Conservation (phyloP, 73 alveolate species). For the Blepharisma stoltei region DNA sequence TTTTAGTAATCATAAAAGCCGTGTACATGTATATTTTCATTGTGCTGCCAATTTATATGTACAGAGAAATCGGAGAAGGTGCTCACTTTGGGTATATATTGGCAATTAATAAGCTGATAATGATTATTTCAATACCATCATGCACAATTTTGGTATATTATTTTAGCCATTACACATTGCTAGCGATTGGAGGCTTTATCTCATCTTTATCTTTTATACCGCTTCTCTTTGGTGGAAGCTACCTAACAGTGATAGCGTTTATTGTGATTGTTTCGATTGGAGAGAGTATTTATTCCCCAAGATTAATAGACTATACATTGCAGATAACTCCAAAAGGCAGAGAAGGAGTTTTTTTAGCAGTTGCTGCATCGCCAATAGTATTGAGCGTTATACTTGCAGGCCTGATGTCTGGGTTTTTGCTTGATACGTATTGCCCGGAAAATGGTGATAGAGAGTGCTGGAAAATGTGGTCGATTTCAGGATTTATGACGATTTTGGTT, state of each 20-base stretch:
- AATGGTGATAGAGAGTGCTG: background rate
- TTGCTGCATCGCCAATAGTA: background rate
- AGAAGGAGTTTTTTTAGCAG: slow-evolving; percentile 9
- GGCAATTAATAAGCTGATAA: background rate
- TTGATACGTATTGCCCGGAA: slow-evolving; percentile 1
- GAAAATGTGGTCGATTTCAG: too few species aligned
- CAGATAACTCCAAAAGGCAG: slow-evolving; percentile 15
- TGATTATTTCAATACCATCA: background rate
- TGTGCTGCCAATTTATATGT: background rate
- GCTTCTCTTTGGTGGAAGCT: background rate
- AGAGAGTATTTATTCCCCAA: slow-evolving; percentile 12
- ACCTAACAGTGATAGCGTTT: background rate
- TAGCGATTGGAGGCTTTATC: background rate
- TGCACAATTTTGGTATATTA: slow-evolving; percentile 2
- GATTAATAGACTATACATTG: slow-evolving; percentile 6
- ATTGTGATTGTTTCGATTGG: slow-evolving; percentile 1
- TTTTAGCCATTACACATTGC: background rate
- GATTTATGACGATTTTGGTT: too few species aligned
- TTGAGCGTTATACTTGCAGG: background rate
- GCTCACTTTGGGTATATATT: slow-evolving; percentile 23
- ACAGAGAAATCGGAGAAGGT: background rate
- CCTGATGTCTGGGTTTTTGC: background rate
- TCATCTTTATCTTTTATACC: background rate
- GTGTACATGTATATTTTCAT: background rate
- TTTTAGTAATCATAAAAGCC: background rate